A percentile compares a stretch with the other conserved stretches of the same genome.
These are phyloP conservation scores for Candida khao-thaluensis DNA, from an alignment of 805 yeast species.

Conservation along the genomic window DNA sequence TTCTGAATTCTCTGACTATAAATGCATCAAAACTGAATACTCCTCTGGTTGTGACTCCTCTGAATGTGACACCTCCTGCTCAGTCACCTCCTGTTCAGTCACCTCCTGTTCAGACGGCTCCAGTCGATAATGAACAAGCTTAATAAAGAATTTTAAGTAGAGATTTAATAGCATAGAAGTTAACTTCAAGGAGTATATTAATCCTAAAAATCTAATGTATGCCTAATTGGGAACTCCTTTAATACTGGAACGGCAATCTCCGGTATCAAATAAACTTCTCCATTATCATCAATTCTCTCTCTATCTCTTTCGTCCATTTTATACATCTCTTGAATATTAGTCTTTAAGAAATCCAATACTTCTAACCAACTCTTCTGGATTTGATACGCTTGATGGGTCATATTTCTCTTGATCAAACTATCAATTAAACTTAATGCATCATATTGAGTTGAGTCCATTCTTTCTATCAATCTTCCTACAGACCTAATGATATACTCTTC, in stretches of 20 bases:
- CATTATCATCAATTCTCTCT: slow-evolving; percentile 86
- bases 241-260: slow-evolving; percentile 73
- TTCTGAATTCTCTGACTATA: slow-evolving; percentile 7
- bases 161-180: background rate
- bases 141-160: too few species aligned
- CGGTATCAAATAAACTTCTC: slow-evolving; percentile 73
- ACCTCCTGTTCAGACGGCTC: too few species aligned
- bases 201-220: slow-evolving; percentile 55
- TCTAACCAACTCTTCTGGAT: slow-evolving; percentile 68
- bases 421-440: slow-evolving; percentile 77
- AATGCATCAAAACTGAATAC: background rate
- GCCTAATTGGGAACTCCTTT: slow-evolving; percentile 57
- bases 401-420: slow-evolving; percentile 68
- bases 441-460: slow-evolving; percentile 67
- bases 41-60: background rate
- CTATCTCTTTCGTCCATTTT: slow-evolving; percentile 80
- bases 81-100: too few species aligned
- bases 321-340: slow-evolving; percentile 74
- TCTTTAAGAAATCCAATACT: slow-evolving; percentile 53
- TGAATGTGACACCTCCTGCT: too few species aligned
- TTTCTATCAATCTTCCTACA: slow-evolving; percentile 81
- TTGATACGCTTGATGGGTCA: slow-evolving; percentile 77
- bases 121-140: too few species aligned
- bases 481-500: slow-evolving; percentile 92
- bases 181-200: background rate